Conservation (phyloP, 2,329 filamentous ascomycete genomes). For the Tolypocladium pustulatum region DNA sequence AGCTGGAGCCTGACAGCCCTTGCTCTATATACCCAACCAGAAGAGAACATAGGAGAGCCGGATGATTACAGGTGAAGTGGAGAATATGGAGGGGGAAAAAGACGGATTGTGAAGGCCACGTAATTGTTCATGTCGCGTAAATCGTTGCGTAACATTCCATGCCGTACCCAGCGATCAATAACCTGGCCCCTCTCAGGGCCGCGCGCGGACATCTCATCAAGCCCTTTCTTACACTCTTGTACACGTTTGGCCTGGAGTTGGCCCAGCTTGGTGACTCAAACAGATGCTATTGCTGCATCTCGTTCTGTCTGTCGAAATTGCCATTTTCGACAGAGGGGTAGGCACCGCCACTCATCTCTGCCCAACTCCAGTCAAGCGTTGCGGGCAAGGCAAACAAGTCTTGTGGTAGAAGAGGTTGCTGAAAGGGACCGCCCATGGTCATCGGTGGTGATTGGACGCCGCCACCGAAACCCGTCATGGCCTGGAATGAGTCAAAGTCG, state of each 20-base stretch:
- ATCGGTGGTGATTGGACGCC: constrained; percentile 6
- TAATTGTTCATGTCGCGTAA: not conserved
- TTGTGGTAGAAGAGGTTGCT: constrained; percentile 82
- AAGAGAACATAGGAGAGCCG: not conserved
- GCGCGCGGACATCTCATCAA: not conserved
- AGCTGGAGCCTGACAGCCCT: not conserved
- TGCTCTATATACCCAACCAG: not conserved
- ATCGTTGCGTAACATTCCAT: not conserved
- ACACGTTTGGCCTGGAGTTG: not conserved
- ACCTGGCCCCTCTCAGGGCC: not conserved
- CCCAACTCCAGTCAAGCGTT: constrained; percentile 84
- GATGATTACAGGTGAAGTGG: not conserved
- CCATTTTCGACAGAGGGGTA: constrained; percentile 57
- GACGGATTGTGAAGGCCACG: not conserved
- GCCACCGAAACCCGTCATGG: constrained; percentile 34
- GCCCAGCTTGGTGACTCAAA: too few species aligned
- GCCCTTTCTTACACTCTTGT: not conserved
- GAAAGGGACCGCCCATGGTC: constrained; percentile 35
- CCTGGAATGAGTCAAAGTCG: constrained; percentile 34
- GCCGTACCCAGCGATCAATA: not conserved
- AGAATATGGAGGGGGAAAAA: not conserved
- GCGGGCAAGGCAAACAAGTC: constrained; percentile 95
- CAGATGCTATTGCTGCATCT: constrained; percentile 1
- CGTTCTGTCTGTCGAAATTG: constrained; percentile 26
- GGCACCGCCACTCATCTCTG: constrained; percentile 55